Conservation (phyloP, 2,329 filamentous ascomycete genomes). For the Colletotrichum liriopes region DNA sequence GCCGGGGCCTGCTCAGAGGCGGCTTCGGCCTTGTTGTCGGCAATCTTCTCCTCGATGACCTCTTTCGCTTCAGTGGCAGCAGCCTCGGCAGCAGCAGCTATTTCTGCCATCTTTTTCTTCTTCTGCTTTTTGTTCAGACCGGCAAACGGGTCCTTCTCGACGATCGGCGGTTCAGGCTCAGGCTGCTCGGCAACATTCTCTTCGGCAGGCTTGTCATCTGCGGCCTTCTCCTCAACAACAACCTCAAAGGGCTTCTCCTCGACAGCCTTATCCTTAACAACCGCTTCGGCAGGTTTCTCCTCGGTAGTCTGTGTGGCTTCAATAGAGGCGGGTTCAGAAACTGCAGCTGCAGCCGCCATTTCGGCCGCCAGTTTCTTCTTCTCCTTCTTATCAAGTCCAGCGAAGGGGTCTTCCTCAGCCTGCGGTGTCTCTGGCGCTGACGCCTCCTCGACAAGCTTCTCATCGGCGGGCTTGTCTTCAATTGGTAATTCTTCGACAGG, state of each 20-base stretch:
- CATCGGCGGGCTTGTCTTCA: background rate
- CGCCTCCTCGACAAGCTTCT: slow-evolving; percentile 7
- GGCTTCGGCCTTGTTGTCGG: background rate
- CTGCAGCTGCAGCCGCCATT: background rate
- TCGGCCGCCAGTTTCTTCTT: background rate
- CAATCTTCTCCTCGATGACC: background rate
- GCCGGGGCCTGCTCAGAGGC: background rate
- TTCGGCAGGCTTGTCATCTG: slow-evolving; percentile 26
- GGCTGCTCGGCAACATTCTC: slow-evolving; percentile 9
- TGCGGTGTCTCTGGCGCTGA: slow-evolving; percentile 34
- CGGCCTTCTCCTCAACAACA: background rate
- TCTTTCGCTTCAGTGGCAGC: slow-evolving; percentile 15
- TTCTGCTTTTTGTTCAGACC: slow-evolving; percentile 35
- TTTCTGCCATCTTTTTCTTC: slow-evolving; percentile 38
- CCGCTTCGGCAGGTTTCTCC: background rate
- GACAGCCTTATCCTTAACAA: background rate
- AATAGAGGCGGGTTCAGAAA: background rate
- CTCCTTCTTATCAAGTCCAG: slow-evolving; percentile 1
- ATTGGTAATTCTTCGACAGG: background rate
- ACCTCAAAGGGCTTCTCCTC: background rate
- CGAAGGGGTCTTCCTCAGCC: slow-evolving; percentile 43
- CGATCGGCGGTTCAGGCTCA: background rate
- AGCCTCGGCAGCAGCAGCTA: slow-evolving; percentile 10
- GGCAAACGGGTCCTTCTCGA: slow-evolving; percentile 12
- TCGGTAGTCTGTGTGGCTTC: background rate